Base-by-base conservation (phyloP, 331 rosid species). In the Pyrus hybrid region DNA sequence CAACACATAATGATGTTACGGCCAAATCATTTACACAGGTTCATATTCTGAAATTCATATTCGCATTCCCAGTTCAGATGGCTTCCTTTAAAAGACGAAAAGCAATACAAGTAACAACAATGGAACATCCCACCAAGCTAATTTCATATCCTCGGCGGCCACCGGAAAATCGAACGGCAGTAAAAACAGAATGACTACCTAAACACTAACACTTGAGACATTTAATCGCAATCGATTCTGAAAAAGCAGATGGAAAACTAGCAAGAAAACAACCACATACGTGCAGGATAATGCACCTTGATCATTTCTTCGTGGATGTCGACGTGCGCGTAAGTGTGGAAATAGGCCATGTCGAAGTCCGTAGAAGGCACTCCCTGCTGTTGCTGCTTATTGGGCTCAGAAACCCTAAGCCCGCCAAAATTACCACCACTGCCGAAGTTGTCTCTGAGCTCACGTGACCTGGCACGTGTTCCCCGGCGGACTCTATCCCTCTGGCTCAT, bases 301-400 rank as follows among this genome's bases (percentile, higher is more conserved):
- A 94, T 92, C 99, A 94, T 94, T 76, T 90, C 99, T 74, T 94
- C 96, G 79, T 94, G 99, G 78, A 94, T 90, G n/a, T 97, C 99
- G 57, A 94, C 96, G 83, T 94, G 97, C 26, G 99, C 86, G 77
- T 94, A 94, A 57, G 99, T 90, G 71, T 90, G 93, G 79, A 94
- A 94, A 80, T 94, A 94, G 62, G 97, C 99, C 87, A 84, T 82
- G 84, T 94, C 99, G 73, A 90, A 92, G 82, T 92, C 99, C 16
- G 99, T 92, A 79, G 91, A 93, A 76, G 97, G 96, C 79, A 89
- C 85, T 14, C 80, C 86, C 68, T 73, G 84, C 22, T 54, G n/a
- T n/a, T 75, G 77, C 30, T 79, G 85, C 57, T 51, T 80, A 5
- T 68, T 68, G 28, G 74, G 85, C 54, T 88, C 99, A 22, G 70